Base-by-base conservation (phyloP, 306 rosid genomes). In the Castanea crenata region DNA sequence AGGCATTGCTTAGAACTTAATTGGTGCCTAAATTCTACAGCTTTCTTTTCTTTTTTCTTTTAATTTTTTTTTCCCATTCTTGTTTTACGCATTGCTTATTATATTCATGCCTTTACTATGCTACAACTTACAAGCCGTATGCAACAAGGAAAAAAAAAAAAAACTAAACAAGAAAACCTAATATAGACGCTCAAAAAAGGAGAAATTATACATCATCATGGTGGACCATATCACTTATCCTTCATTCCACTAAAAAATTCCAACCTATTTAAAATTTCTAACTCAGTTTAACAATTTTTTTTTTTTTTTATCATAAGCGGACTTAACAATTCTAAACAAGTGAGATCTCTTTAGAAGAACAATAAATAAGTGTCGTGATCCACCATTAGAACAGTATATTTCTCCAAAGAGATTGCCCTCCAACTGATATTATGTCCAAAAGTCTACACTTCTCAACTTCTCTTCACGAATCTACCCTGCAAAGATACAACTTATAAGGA, bases 381-480 rank as follows among this genome's bases (percentile, higher is more conserved):
- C 0, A 0, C 0, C 0, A 38, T 38, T 2, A 38, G 0, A 38
- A 38, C 46, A 1, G 0, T 38, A 38, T 38, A 38, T 2, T 32
- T 32, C 5, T 32, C 35, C 77, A 63, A 56, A n/a, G n/a, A 74
- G 61, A 38, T 12, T 73, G 21, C 63, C 75, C 23, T 51, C 56
- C 81, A 67, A 16, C 34, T 35, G 71, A 41, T 25, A 76, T 69
- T 73, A 35, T 62, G 77, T 78, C 79, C 69, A 75, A 73, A 35
- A 57, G 16, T 54, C 72, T 46, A 58, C 73, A 57, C 69, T 74
- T 79, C 59, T 90, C 92, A 89, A 79, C 82, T 82, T 80, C 91
- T 89, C 90, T 90, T 95, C 88, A 91, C 99, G 67, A 95, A 95
- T 59, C 99, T 92, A 71, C 99, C 99, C 98, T 95, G 88, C 86